phyloP scores from a whole-genome alignment of 768 basidiomycete species.

The Panellus pusillus region DNA sequence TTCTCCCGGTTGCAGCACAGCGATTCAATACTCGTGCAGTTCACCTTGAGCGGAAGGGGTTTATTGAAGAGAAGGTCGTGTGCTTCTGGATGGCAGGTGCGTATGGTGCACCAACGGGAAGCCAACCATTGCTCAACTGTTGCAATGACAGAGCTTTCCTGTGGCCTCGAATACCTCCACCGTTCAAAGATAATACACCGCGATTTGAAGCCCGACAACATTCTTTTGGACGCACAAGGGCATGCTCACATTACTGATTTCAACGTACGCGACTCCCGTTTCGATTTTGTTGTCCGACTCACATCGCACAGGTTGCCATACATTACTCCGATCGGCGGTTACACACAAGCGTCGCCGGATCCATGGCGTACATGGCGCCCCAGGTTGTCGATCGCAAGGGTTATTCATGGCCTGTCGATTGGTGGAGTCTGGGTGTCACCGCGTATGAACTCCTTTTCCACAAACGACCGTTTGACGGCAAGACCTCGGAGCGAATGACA shows the following conservation, averaged over 20 bases:
- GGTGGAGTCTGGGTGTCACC: slow-evolving; percentile 94
- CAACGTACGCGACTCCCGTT: slow-evolving; percentile 48
- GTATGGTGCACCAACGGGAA: no score
- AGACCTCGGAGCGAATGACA: slow-evolving; percentile 85
- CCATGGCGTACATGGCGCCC: slow-evolving; percentile 99
- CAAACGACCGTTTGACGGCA: slow-evolving; percentile 86
- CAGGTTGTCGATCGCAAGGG: slow-evolving; percentile 92
- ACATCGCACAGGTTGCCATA: slow-evolving; percentile 60
- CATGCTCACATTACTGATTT: slow-evolving; percentile 98
- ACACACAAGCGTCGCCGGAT: slow-evolving; percentile 93
- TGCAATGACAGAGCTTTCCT: slow-evolving; percentile 58
- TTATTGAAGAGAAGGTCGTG: slow-evolving; percentile 70
- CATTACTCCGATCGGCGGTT: slow-evolving; percentile 89
- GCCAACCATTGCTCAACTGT: no score
- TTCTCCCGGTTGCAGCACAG: background rate
- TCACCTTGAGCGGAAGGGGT: slow-evolving; percentile 73
- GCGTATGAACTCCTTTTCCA: slow-evolving; percentile 88
- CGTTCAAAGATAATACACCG: slow-evolving; percentile 91
- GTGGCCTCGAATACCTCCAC: slow-evolving; percentile 88
- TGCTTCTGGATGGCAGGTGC: slow-evolving; percentile 74
- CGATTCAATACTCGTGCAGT: slow-evolving; percentile 45
- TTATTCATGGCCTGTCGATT: slow-evolving; percentile 91
- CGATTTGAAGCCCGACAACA: slow-evolving; percentile 89
- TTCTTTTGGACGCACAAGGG: slow-evolving; percentile 88
- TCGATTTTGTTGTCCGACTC: background rate